phyloP scores from a whole-genome alignment of 2,329 filamentous ascomycete genomes.

The Exophiala xenobiotica region DNA sequence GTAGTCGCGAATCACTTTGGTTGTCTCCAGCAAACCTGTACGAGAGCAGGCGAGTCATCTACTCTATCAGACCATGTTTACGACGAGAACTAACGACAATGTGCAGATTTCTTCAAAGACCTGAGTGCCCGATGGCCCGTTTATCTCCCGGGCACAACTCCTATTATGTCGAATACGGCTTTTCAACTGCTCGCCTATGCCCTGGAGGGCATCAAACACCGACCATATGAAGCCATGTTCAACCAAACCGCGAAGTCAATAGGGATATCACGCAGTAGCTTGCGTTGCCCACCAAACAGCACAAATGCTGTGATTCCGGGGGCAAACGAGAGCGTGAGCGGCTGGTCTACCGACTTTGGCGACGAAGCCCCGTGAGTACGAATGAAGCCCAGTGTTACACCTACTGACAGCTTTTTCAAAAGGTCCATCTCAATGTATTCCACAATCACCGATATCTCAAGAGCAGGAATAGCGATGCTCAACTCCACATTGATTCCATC shows the following conservation, averaged over 20 bases:
- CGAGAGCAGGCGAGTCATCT: slow-evolving; percentile 4
- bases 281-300: slow-evolving; percentile 32
- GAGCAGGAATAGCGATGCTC: slow-evolving; percentile 46
- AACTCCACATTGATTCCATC: slow-evolving; percentile 39
- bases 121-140: slow-evolving; percentile 1
- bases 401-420: not conserved
- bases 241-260: slow-evolving; percentile 29
- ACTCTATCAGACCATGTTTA: not conserved
- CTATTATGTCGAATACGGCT: slow-evolving; percentile 39
- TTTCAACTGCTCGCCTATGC: slow-evolving; percentile 40
- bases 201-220: slow-evolving; percentile 41
- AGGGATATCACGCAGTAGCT: slow-evolving; percentile 41
- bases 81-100: not conserved
- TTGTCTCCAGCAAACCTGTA: not conserved
- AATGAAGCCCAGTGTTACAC: not conserved
- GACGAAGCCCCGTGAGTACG: slow-evolving; percentile 5
- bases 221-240: slow-evolving; percentile 35
- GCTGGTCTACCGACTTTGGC: slow-evolving; percentile 8
- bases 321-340: slow-evolving; percentile 21
- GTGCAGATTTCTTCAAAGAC: slow-evolving; percentile 7
- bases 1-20: not conserved
- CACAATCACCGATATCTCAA: slow-evolving; percentile 44
- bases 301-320: slow-evolving; percentile 40
- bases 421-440: slow-evolving; percentile 43
- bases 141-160: slow-evolving; percentile 32